Base-by-base conservation (phyloP, 306 rosid species). In the Medicago lupulina region DNA sequence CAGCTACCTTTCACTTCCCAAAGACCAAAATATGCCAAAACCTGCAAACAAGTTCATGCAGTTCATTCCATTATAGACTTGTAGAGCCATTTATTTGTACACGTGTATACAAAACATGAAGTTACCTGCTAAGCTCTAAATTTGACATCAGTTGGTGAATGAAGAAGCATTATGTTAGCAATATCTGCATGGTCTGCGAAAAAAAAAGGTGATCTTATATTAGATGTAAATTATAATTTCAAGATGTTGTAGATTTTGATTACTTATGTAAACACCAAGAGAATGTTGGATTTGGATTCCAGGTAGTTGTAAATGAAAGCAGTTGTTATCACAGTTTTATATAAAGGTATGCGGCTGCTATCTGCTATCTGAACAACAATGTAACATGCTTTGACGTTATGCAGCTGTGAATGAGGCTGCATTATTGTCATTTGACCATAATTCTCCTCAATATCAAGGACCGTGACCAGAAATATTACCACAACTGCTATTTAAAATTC, bases 71-170 rank as follows among this genome's bases (percentile, higher is more conserved):
- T 34, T 34, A 77, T 17, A 19, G 2, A 57, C 46, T 68, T 34
- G 68, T 17, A 19, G 2, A 28, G 9, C 13, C 15, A 16, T 55
- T 55, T 28, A 67, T 18, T 13, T 40, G 1, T 19, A 38, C 19
- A 51, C 11, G 11, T 36, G 38, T 15, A 9, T 34, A 12, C n/a
- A 51, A 9, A 60, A 79, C 60, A 71, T 66, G 40, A 51, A 68
- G 59, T 36, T 69, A 83, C 86, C 62, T 10, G 21, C 71, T 72
- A 85, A 82, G 84, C 83, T 75, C 75, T 59, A 40, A 81, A 75
- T 28, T 64, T 73, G 78, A 62, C 65, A 63, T 38, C 68, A 10
- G 72, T 67, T 49, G 85, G 40, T 9, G 82, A 34, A 50, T 81
- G 69, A 63, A 84, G 66, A 63, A 84, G 66, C 19, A 31, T 72